These are phyloP conservation scores for Luffa acutangula DNA, from an alignment of 306 rosid species.

Conservation along the genomic window DNA sequence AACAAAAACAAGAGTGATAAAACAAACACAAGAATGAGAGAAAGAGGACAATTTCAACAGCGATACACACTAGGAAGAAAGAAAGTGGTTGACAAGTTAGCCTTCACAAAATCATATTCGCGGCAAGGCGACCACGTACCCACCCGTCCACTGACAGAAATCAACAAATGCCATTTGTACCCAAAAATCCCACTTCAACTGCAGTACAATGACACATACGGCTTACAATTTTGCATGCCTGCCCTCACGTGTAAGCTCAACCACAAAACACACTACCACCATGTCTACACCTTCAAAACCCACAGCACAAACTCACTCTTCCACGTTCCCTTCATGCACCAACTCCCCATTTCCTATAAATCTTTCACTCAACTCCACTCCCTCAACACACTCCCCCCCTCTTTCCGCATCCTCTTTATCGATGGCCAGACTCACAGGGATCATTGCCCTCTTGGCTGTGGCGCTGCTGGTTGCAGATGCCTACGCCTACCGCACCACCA, in stretches of 20 bases:
- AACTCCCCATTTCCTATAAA: neutral
- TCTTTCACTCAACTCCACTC: neutral
- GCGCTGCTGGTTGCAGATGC: neutral
- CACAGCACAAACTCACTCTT: neutral
- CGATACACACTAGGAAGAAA: no score
- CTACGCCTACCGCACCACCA: slow-evolving; percentile 9
- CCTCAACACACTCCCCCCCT: neutral
- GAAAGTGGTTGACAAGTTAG: neutral
- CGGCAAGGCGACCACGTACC: neutral
- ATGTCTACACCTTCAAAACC: neutral
- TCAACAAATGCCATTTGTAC: neutral
- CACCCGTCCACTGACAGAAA: neutral
- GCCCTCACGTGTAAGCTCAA: neutral
- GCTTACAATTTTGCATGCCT: neutral
- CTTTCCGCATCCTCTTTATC: neutral
- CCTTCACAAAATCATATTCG: neutral
- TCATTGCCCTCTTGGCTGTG: neutral
- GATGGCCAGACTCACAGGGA: neutral
- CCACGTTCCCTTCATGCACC: slow-evolving; percentile 3
- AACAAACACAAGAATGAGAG: no score
- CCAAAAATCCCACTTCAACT: neutral
- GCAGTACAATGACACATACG: neutral
- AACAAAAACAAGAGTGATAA: no score
- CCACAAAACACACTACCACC: neutral
- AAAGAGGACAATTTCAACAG: no score